Evolutionary conservation across 495 filamentous ascomycete species (phyloP).

Genomic region (Penicillium paxilli): DNA sequence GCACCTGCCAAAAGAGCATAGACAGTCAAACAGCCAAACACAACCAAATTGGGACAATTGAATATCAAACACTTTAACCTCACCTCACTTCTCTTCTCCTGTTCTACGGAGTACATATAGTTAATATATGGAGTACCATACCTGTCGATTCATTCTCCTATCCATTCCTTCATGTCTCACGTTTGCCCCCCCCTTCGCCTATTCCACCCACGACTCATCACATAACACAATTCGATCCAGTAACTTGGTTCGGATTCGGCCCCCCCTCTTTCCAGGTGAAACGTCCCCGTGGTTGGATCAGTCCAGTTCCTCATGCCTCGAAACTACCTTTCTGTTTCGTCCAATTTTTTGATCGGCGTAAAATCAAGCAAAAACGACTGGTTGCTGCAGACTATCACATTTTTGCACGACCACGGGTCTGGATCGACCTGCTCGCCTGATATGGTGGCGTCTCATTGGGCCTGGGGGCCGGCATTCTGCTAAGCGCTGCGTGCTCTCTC

Average conservation of each 20-base stretch:
- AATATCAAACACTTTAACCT: no score
- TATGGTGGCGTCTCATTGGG: constrained; percentile 1
- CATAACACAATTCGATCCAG: not conserved
- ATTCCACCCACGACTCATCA: no score
- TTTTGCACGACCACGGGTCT: not conserved
- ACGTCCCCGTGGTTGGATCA: not conserved
- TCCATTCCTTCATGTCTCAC: no score
- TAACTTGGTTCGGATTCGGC: not conserved
- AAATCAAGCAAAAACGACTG: not conserved
- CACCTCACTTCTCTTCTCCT: not conserved
- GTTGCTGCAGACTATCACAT: constrained; percentile 10
- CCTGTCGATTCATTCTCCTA: no score
- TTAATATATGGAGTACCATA: no score
- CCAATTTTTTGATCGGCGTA: not conserved
- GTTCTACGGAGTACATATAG: no score
- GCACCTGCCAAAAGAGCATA: no score
- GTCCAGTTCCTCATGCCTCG: not conserved
- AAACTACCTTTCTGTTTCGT: not conserved
- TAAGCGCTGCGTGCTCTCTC: constrained; percentile 14
- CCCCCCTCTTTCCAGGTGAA: not conserved
- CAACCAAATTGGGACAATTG: no score
- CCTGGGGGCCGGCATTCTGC: not conserved
- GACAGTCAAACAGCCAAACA: no score
- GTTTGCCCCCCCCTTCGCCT: no score
- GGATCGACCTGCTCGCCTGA: not conserved